Evolutionary conservation across 306 rosid genomes (phyloP).

Genomic region (Cotoneaster glaucophyllus): DNA sequence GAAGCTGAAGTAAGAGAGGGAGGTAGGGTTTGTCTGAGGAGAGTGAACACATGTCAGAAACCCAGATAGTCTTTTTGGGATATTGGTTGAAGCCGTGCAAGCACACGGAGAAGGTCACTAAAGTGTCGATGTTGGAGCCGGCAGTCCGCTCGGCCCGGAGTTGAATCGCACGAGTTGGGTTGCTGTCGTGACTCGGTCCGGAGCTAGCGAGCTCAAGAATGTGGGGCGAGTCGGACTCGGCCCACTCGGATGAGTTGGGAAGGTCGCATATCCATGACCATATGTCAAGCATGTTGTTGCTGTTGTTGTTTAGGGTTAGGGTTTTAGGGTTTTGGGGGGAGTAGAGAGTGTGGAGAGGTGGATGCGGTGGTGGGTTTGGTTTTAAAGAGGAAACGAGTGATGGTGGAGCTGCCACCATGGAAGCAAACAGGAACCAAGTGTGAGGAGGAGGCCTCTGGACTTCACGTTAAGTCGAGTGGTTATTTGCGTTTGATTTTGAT

Average conservation of each 20-base stretch:
- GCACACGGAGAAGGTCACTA: constrained; percentile 44
- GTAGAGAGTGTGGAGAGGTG: constrained; percentile 5
- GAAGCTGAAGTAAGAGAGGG: constrained; percentile 72
- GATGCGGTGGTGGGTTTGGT: background rate
- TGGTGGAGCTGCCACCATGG: constrained; percentile 35
- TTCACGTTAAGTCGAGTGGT: constrained; percentile 15
- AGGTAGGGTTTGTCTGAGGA: constrained; percentile 69
- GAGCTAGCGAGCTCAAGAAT: constrained; percentile 51
- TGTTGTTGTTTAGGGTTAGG: background rate
- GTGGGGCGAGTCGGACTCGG: constrained; percentile 35
- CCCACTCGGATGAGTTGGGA: constrained; percentile 48
- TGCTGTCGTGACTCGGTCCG: background rate
- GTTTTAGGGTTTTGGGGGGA: background rate
- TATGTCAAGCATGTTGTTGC: constrained; percentile 38
- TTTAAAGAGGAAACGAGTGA: constrained; percentile 51
- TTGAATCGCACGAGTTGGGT: constrained; percentile 42
- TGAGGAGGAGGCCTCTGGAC: constrained; percentile 12
- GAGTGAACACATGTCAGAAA: constrained; percentile 58
- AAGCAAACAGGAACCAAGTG: constrained; percentile 28
- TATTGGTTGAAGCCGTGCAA: constrained; percentile 51
- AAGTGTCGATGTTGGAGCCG: constrained; percentile 39
- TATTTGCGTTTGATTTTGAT: constrained; percentile 21
- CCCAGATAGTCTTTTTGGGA: constrained; percentile 51
- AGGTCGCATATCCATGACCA: constrained; percentile 91
- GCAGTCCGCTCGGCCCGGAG: constrained; percentile 49